A percentile compares a stretch with the other conserved stretches of the same genome.
Evolutionary conservation across 352 stramenopile species (phyloP).

Genomic region (Phytophthora ohioensis): DNA sequence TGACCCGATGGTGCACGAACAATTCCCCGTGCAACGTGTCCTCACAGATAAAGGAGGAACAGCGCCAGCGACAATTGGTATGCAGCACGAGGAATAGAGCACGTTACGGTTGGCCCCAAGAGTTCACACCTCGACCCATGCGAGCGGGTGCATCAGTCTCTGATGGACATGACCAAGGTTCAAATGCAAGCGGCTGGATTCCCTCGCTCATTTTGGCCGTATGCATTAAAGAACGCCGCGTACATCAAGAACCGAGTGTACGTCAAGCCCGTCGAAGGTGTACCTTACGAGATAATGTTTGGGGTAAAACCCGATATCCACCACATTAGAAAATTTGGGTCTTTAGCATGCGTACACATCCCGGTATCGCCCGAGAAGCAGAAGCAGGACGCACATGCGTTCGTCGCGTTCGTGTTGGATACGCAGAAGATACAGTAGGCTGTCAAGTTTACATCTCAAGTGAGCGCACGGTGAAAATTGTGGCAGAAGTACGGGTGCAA

Average conservation of each 20-base stretch:
- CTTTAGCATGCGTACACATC: constrained; percentile 7
- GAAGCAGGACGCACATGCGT: constrained; percentile 9
- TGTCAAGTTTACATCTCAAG: constrained; percentile 12
- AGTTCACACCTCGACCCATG: constrained; percentile 13
- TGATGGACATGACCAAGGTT: constrained; percentile 10
- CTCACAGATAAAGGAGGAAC: constrained; percentile 16
- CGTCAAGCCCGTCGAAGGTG: background rate
- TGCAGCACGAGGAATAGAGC: constrained; percentile 1
- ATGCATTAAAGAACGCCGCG: constrained; percentile 11
- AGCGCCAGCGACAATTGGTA: constrained; percentile 3
- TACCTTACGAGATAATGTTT: constrained; percentile 16
- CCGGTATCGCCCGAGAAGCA: background rate
- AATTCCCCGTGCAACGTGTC: constrained; percentile 2
- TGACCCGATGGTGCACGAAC: background rate
- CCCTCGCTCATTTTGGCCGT: constrained; percentile 10
- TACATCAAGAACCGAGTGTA: constrained; percentile 19
- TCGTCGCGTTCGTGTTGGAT: constrained; percentile 9
- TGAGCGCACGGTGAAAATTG: constrained; percentile 12
- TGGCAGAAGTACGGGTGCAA: constrained; percentile 5
- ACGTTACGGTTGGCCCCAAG: constrained; percentile 17
- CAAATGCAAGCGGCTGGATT: constrained; percentile 16
- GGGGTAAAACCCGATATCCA: constrained; percentile 12
- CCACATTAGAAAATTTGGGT: constrained; percentile 19
- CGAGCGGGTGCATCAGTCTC: constrained; percentile 10
- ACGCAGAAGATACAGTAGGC: constrained; percentile 12